Evolutionary conservation across 148 eudicot genomes (phyloP).

Genomic region (Chenopodium berlandieri): DNA sequence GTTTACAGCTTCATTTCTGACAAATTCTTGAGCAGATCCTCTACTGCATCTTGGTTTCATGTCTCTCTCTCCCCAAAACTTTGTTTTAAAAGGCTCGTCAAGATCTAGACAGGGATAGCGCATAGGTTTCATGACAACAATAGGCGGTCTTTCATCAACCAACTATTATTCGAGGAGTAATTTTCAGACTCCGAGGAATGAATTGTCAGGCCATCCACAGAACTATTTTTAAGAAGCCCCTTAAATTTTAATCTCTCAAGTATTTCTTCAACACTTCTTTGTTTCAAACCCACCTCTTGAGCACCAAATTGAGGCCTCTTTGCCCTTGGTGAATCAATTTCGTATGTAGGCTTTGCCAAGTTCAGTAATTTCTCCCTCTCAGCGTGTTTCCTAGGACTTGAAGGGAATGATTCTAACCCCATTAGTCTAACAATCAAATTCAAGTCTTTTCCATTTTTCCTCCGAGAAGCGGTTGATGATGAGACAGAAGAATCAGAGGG

Average conservation of each 20-base stretch:
- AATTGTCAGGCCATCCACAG: constrained; percentile 10
- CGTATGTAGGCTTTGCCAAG: constrained; percentile 42
- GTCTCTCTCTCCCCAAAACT: constrained; percentile 17
- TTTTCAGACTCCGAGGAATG: constrained; percentile 21
- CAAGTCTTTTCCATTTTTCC: constrained; percentile 39
- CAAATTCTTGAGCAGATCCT: constrained; percentile 10
- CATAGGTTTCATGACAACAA: constrained; percentile 64
- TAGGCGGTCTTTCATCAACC: constrained; percentile 46
- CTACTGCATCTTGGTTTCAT: constrained; percentile 30
- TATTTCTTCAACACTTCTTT: constrained; percentile 49
- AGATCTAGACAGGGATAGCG: constrained; percentile 21
- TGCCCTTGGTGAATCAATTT: constrained; percentile 47
- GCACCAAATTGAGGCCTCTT: constrained; percentile 37
- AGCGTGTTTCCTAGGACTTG: constrained; percentile 27
- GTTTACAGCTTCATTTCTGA: constrained; percentile 16
- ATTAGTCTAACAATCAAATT: constrained; percentile 68
- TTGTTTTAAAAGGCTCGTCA: constrained; percentile 26
- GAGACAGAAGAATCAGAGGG: constrained; percentile 45
- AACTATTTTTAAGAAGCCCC: constrained; percentile 40
- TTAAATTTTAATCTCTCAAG: constrained; percentile 51
- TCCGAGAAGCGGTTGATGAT: constrained; percentile 40
- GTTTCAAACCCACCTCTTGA: constrained; percentile 34
- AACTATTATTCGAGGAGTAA: constrained; percentile 9
- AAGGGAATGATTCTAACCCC: constrained; percentile 58
- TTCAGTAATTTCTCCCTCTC: constrained; percentile 32